A percentile compares a stretch with the other conserved stretches of the same genome.
Conservation (phyloP, 345 rosid genomes). For the Brassica juncea region DNA sequence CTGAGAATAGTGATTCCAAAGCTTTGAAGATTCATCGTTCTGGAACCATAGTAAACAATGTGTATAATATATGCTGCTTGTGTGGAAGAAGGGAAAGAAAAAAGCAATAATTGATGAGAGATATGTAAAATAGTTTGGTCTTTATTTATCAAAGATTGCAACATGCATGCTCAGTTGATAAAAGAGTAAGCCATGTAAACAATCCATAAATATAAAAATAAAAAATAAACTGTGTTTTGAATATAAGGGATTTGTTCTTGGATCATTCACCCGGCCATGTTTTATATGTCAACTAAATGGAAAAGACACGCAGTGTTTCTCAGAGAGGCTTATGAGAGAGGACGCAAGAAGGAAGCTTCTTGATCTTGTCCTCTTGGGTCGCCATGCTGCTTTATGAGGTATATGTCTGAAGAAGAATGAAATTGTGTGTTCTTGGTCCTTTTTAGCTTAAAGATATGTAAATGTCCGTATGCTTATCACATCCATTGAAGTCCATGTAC, state of each 20-base stretch:
- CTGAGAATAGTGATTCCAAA: constrained; percentile 55
- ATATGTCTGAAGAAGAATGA: constrained; percentile 35
- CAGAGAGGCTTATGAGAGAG: constrained; percentile 87
- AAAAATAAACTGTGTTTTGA: constrained; percentile 43
- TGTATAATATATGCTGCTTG: constrained; percentile 18
- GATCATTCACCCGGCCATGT: constrained; percentile 90
- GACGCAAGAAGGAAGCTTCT: constrained; percentile 75
- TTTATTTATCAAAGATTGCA: constrained; percentile 21
- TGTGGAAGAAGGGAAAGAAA: constrained; percentile 1
- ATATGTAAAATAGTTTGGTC: constrained; percentile 31
- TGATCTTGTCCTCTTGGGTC: constrained; percentile 76
- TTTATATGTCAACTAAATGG: constrained; percentile 81
- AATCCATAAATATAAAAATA: too few relatives aligned
- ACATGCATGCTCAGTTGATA: constrained; percentile 13
- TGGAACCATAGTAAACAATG: constrained; percentile 18
- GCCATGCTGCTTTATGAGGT: constrained; percentile 45
- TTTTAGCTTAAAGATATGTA: not conserved
- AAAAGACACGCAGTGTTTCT: constrained; percentile 79
- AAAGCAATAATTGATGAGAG: constrained; percentile 1
- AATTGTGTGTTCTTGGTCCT: not conserved
- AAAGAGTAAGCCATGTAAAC: constrained; percentile 21
- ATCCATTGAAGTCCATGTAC: constrained; percentile 5
- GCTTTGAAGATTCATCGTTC: constrained; percentile 43
- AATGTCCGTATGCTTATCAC: not conserved
- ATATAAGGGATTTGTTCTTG: constrained; percentile 83